phyloP scores from a whole-genome alignment of 805 yeast genomes.

The Candida suzukii region DNA sequence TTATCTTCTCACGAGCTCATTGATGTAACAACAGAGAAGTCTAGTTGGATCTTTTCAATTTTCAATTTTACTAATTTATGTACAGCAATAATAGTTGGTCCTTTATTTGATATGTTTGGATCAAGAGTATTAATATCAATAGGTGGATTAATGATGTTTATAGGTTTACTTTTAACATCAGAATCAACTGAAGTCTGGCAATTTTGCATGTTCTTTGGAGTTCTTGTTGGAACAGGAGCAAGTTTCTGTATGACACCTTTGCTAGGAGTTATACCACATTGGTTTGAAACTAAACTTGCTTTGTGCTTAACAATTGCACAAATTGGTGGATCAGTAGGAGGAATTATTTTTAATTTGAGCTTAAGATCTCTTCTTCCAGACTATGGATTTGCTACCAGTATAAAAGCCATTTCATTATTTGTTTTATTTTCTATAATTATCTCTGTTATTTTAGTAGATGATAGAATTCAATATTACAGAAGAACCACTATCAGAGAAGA shows the following conservation, averaged over 20 bases:
- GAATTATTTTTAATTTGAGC: constrained; percentile 51
- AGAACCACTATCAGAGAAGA: too few relatives aligned
- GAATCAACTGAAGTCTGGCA: constrained; percentile 31
- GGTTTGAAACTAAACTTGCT: constrained; percentile 36
- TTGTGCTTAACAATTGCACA: constrained; percentile 22
- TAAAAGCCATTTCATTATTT: constrained; percentile 37
- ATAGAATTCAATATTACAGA: too few relatives aligned
- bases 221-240: constrained; percentile 33
- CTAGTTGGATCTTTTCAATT: constrained; percentile 61
- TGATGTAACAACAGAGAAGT: constrained; percentile 34
- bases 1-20: constrained; percentile 48
- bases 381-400: constrained; percentile 55
- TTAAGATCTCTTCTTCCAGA: constrained; percentile 35
- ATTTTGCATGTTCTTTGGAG: constrained; percentile 33
- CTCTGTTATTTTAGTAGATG: constrained; percentile 27
- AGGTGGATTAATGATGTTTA: constrained; percentile 35
- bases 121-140: constrained; percentile 31
- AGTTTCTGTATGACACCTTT: constrained; percentile 38
- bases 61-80: constrained; percentile 41
- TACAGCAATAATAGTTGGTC: constrained; percentile 46
- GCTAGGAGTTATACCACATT: constrained; percentile 38
- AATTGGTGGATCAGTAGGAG: constrained; percentile 63
- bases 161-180: constrained; percentile 46
- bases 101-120: constrained; percentile 50
- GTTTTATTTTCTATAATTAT: constrained; percentile 12